Conservation (phyloP, 139 green algal genomes). For the Chlamydomonas incerta region DNA sequence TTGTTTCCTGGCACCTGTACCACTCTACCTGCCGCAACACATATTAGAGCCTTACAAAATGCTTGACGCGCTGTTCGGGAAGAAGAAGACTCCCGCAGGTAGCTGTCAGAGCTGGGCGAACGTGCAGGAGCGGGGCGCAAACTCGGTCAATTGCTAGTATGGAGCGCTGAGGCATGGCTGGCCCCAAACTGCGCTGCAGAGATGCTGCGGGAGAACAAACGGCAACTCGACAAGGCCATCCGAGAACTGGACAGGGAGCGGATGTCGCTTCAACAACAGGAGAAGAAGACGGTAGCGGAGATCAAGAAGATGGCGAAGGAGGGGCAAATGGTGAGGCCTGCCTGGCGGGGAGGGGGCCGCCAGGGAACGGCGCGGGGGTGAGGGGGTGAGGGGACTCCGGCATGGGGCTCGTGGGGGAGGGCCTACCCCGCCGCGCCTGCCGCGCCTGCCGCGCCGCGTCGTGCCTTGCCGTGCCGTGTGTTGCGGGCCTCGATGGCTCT, state of each 20-base stretch:
- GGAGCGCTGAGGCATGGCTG: background rate
- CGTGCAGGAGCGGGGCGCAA: no score
- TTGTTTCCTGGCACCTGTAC: no score
- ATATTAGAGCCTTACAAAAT: conserved; percentile 11
- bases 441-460: no score
- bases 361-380: no score
- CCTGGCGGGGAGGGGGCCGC: no score
- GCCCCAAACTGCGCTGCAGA: conserved; percentile 67
- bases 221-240: conserved; percentile 97
- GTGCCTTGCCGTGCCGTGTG: no score
- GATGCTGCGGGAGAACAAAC: conserved; percentile 98
- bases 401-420: no score
- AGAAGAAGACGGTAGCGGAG: conserved; percentile 94
- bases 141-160: no score
- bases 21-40: background rate
- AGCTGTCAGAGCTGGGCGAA: conserved; percentile 3
- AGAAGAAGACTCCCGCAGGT: conserved; percentile 82
- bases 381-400: no score
- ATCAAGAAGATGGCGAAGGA: conserved; percentile 99
- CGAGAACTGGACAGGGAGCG: conserved; percentile 93
- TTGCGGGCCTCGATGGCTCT: no score
- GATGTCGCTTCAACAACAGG: conserved; percentile 73
- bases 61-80: conserved; percentile 84
- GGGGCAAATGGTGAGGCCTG: conserved; percentile 92
- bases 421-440: no score